Base-by-base conservation (phyloP, 768 basidiomycete genomes). In the Leccinum uliginosum region DNA sequence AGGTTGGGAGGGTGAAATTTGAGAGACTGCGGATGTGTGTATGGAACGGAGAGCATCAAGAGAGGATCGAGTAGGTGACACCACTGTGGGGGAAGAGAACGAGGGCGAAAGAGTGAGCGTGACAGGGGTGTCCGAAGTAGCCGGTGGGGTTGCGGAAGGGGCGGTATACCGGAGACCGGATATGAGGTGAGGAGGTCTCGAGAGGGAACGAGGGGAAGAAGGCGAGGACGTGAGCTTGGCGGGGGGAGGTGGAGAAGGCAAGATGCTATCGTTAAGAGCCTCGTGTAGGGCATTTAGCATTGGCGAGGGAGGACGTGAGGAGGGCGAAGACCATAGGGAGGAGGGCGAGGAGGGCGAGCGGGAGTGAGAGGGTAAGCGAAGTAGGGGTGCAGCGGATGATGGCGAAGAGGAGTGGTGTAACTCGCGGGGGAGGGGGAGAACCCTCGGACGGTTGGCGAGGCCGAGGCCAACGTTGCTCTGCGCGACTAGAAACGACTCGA, bases 121-220 rank as follows among this genome's bases (percentile, higher is more conserved):
- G 55, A 56, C 51, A 7, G 59, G 49, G 7, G 60, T 58, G 40
- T 49, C 61, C 40, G 59, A 62, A 11, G 66, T 75, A 63, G 12
- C 76, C 0, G 84, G 82, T 14, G 87, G 71, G 1, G 84, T 82
- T 6, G 84, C 74, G 7, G 82, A 85, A 24, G 88, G 86, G 24
- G 87, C 77, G 0, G 87, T 83, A 2, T 80, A 76, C 47, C 85
- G 80, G 53, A 86, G 75, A 60, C 67, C 76, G 63, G 80, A 79
- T 52, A 86, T 69, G 53, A 82, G 77, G 8, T 80, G 78, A 8
- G 84, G 84, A 1, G 79, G 75, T 29, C 76, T 75, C 0, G 73
- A 62, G 27, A 78, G 68, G n/a, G 64, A 55, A 19, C 59, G 72
- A 10, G 74, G 59, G 17, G 68, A 50, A 27, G 65, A 68, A 54